Evolutionary conservation across 805 yeast genomes (phyloP), one percentile per base, ranked within the genome.

Genomic region (Saturnispora galanensis): DNA sequence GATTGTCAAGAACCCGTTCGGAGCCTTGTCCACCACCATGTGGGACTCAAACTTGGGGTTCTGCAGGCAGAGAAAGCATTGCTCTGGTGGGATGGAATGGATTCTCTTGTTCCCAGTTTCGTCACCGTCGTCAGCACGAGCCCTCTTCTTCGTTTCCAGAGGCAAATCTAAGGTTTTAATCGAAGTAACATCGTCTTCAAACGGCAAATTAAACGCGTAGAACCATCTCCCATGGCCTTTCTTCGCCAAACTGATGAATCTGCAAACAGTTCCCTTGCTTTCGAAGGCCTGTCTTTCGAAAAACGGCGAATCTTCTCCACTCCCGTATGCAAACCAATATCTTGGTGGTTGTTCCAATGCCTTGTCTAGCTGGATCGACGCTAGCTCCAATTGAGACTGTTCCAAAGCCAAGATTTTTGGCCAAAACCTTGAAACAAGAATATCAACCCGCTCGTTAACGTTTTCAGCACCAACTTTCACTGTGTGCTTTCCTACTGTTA

Each of bases 51-150:
- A 70, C 11, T 79, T 73, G 0, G 95, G 84, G 55, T 85, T 86
- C 1, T 90, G 76, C 15, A 88, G 70, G 58, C 96, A 88, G 56
- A 88, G 85, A 62, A 84, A 88, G 57, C 97, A 88, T 37, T 67
- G 63, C 11, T 66, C 68, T 0, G 90, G 87, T 0, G 71, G 56
- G 2, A 84, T 43, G 5, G 17, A n/a, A 26, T 37, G 38, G 7
- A 37, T 17, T 16, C 42, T 29, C 18, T 43, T 32, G 10, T 10
- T 13, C 21, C 11, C 13, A 21, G 8, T 10, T 28, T 26, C 7
- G 5, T 15, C 11, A 16, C 38, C 18, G n/a, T 18, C 11, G 12
- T 31, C 15, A 11, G 21, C 33, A 12, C 5, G 7, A 12, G 33
- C 38, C 12, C 37, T 26, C 11, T 32, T 43, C 17, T 17, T 9